phyloP scores from a whole-genome alignment of 2,329 filamentous ascomycete species.

The Sphaerostilbella broomeana region DNA sequence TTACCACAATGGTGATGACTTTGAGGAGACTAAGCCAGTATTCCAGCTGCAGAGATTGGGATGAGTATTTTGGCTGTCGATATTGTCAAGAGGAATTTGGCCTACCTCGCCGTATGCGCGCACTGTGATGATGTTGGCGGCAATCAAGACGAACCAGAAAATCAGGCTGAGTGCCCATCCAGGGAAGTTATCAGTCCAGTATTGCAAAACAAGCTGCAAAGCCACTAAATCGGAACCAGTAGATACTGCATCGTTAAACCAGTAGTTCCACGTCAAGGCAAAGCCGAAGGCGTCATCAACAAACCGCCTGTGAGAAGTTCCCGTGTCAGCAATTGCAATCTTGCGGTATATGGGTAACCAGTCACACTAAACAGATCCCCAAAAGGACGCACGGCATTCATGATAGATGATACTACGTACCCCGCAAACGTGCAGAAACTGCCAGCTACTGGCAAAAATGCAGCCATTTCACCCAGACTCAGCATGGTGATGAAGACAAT shows the following conservation, averaged over 20 bases:
- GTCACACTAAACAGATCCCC: too few relatives aligned
- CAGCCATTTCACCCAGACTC: constrained; percentile 54
- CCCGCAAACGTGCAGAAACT: constrained; percentile 45
- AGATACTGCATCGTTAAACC: constrained; percentile 56
- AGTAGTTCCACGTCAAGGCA: constrained; percentile 53
- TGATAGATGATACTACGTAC: constrained; percentile 26
- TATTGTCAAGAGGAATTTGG: background rate
- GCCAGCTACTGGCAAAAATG: constrained; percentile 44
- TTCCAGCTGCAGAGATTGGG: constrained; percentile 41
- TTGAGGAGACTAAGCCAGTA: constrained; percentile 53
- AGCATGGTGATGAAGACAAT: constrained; percentile 56
- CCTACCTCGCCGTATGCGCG: constrained; percentile 30
- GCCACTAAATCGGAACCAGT: constrained; percentile 52
- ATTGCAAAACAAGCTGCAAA: constrained; percentile 47
- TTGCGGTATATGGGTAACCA: too few relatives aligned
- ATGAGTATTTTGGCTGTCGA: background rate
- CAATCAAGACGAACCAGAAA: constrained; percentile 50
- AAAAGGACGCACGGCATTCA: too few relatives aligned
- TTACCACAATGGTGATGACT: constrained; percentile 43
- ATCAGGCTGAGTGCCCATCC: constrained; percentile 58
- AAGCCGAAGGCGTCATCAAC: constrained; percentile 50
- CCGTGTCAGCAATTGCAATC: constrained; percentile 3
- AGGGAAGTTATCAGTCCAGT: constrained; percentile 57
- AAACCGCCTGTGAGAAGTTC: constrained; percentile 31
- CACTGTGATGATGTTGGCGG: constrained; percentile 29